Evolutionary conservation across 352 stramenopile species (phyloP).

Genomic region (Aphanomyces invadans): DNA sequence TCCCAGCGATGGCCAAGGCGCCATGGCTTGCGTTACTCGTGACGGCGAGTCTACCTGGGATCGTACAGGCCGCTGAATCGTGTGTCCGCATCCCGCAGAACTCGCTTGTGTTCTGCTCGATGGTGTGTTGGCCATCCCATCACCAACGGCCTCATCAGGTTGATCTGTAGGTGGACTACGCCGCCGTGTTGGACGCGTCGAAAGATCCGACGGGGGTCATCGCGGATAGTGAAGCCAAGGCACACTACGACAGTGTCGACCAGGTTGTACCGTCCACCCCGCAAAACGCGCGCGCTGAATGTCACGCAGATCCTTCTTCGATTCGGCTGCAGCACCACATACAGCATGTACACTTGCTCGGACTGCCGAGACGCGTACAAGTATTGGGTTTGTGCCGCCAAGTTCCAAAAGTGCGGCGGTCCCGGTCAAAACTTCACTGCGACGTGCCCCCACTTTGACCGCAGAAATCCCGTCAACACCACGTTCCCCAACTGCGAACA

Average conservation of each 20-base stretch:
- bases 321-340: slow-evolving; percentile 73
- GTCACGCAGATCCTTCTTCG: slow-evolving; percentile 46
- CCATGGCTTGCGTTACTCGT: too few relatives aligned
- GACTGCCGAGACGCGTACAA: slow-evolving; percentile 84
- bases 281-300: not conserved
- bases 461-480: not conserved
- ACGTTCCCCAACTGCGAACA: slow-evolving; percentile 9
- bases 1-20: too few relatives aligned
- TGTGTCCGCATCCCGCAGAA: slow-evolving; percentile 39
- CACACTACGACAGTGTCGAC: slow-evolving; percentile 77
- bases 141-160: not conserved
- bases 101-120: slow-evolving; percentile 70
- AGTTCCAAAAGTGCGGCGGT: slow-evolving; percentile 64
- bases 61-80: not conserved
- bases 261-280: slow-evolving; percentile 30
- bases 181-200: slow-evolving; percentile 46
- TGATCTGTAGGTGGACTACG: slow-evolving; percentile 54
- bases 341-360: slow-evolving; percentile 73
- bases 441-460: slow-evolving; percentile 3
- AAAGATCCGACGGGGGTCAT: slow-evolving; percentile 38
- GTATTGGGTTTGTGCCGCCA: slow-evolving; percentile 82
- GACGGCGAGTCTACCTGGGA: too few relatives aligned
- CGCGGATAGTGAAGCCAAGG: slow-evolving; percentile 54
- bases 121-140: slow-evolving; percentile 28
- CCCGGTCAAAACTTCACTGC: not conserved